Conservation (phyloP, 441 rosid genomes). For the Eruca vesicaria region DNA sequence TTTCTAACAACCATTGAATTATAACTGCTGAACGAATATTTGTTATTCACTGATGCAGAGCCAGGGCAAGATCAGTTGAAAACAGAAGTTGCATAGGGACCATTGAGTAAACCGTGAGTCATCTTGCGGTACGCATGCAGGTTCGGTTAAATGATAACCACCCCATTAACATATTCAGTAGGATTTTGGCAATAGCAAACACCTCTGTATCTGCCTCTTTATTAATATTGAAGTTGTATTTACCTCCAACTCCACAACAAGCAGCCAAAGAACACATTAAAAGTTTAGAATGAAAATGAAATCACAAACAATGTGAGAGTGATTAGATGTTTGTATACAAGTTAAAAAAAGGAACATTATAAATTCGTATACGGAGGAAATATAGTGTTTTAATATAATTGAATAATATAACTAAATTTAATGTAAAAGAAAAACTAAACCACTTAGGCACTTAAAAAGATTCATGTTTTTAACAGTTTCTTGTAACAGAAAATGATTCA, state of each 20-base stretch:
- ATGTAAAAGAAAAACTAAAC: too few relatives aligned
- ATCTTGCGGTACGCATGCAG: conserved; percentile 10
- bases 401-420: too few relatives aligned
- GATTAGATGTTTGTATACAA: too few relatives aligned
- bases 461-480: too few relatives aligned
- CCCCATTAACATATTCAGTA: conserved; percentile 24
- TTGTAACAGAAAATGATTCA: too few relatives aligned
- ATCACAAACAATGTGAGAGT: too few relatives aligned
- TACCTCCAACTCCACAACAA: conserved; percentile 33
- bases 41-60: neutral
- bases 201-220: conserved; percentile 15
- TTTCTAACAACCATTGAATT: neutral
- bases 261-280: conserved; percentile 30
- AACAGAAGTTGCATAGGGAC: conserved; percentile 27
- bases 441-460: too few relatives aligned
- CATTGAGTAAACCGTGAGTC: conserved; percentile 19
- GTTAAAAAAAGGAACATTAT: too few relatives aligned
- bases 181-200: conserved; percentile 29
- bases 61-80: conserved; percentile 22
- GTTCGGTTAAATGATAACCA: conserved; percentile 30
- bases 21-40: neutral
- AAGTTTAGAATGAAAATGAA: too few relatives aligned
- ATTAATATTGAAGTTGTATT: conserved; percentile 19
- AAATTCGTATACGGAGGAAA: too few relatives aligned
- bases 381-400: too few relatives aligned